Evolutionary conservation across 2,329 filamentous ascomycete species (phyloP).

Genomic region (Paecilomyces dactylethromorphus): DNA sequence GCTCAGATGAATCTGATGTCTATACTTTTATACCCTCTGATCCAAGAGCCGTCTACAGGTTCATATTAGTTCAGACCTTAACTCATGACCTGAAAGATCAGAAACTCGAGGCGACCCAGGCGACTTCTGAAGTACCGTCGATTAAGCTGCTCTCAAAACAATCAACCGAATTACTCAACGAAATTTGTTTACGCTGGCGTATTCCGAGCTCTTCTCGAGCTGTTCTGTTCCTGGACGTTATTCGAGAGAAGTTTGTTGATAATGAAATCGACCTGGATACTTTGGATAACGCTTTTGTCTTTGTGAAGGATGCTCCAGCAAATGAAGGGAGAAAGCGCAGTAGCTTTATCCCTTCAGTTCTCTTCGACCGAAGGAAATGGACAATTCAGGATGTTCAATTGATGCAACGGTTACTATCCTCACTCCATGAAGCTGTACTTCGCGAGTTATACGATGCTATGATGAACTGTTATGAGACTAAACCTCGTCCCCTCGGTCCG

Average conservation of each 20-base stretch:
- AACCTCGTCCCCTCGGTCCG: conserved; percentile 71
- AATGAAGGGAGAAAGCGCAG: conserved; percentile 57
- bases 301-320: conserved; percentile 65
- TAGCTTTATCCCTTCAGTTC: conserved; percentile 41
- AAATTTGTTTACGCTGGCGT: conserved; percentile 82
- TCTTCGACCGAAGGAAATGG: conserved; percentile 59
- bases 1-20: conserved; percentile 44
- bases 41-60: conserved; percentile 73
- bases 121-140: conserved; percentile 41
- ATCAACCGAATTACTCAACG: conserved; percentile 74
- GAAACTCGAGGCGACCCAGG: conserved; percentile 44
- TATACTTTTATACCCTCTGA: conserved; percentile 90
- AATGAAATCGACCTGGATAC: conserved; percentile 75
- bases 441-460: conserved; percentile 84
- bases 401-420: conserved; percentile 69
- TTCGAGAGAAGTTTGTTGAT: conserved; percentile 76
- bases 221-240: conserved; percentile 76
- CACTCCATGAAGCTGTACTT: conserved; percentile 72
- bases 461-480: conserved; percentile 82
- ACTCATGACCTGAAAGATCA: conserved; percentile 53
- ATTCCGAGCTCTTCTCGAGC: conserved; percentile 75
- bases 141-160: conserved; percentile 62
- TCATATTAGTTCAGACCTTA: conserved; percentile 71
- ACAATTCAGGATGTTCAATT: conserved; percentile 60
- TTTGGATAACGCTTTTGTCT: conserved; percentile 75